Evolutionary conservation across 176 grass and related monocot species (phyloP).

Genomic region (Olyra latifolia): DNA sequence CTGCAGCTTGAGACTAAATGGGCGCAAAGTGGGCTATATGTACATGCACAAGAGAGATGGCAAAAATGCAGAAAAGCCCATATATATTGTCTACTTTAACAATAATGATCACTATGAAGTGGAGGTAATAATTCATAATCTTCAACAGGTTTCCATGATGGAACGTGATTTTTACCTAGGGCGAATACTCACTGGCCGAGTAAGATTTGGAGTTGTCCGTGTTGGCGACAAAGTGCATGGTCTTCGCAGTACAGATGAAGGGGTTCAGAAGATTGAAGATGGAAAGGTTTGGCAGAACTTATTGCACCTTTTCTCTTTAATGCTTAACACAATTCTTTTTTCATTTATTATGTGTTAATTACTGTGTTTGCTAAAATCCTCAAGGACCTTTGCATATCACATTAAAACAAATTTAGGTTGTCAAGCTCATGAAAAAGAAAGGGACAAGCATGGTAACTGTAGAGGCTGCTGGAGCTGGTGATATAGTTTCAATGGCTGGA

Average conservation of each 20-base stretch:
- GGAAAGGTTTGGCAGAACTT: constrained; percentile 71
- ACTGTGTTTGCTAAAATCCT: constrained; percentile 23
- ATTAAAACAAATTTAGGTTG: constrained; percentile 62
- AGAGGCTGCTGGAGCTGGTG: constrained; percentile 88
- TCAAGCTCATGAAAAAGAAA: constrained; percentile 99
- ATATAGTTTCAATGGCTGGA: constrained; percentile 98
- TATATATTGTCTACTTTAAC: too few species aligned
- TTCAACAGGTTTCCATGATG: constrained; percentile 96
- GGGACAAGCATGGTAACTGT: constrained; percentile 76
- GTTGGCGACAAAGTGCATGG: constrained; percentile 92
- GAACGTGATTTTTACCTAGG: constrained; percentile 99
- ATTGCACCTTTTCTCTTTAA: neutral
- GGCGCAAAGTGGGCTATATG: too few species aligned
- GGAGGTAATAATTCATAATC: constrained; percentile 24
- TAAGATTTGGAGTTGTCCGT: constrained; percentile 71
- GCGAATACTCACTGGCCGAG: constrained; percentile 91
- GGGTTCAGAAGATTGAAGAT: constrained; percentile 82
- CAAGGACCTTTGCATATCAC: constrained; percentile 18
- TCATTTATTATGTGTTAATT: constrained; percentile 15
- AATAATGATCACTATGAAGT: neutral
- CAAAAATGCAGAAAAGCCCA: too few species aligned
- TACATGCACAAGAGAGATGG: too few species aligned
- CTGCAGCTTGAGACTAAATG: too few species aligned
- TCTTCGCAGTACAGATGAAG: constrained; percentile 73
- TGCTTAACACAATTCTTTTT: constrained; percentile 9